Base-by-base conservation (phyloP, 768 basidiomycete species). In the Chiua virens region DNA sequence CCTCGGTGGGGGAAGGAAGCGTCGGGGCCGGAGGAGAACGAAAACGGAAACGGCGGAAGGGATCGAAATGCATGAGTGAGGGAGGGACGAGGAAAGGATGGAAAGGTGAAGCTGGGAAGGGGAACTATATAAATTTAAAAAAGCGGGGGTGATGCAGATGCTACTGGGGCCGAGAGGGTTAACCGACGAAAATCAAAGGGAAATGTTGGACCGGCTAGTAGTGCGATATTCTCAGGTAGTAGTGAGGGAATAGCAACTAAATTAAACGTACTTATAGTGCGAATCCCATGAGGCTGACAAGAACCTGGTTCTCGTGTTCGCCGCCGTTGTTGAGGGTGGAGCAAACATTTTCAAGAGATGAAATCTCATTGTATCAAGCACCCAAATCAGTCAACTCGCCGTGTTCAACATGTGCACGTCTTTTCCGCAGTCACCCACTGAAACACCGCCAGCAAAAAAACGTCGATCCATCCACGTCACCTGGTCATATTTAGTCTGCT, bases 11-110 rank as follows among this genome's bases (percentile, higher is more conserved):
- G 0, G 53, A 13, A 2, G 42, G 39, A 17, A 10, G 37, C 14
- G 25, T 9, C n/a, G 50, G 36, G 15, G 15, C 28, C 3, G 40
- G 30, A 17, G 17, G 23, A 17, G 53, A 39, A 17, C 64, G 56
- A 9, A 35, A 52, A 10, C 66, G 68, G 18, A 66, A 42, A 18
- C 58, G 68, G 17, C 60, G 66, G 49, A 66, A 54, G 32, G 51
- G 54, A 18, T 56, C 50, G 20, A 68, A 6, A 3, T 9, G 1
- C 3, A n/a, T n/a, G n/a, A n/a, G n/a, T n/a, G n/a, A n/a, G n/a
- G n/a, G n/a, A n/a, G n/a, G n/a, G n/a, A n/a, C n/a, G n/a, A n/a
- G n/a, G n/a, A n/a, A n/a, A n/a, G n/a, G n/a, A n/a, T n/a, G n/a
- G n/a, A n/a, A n/a, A n/a, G n/a, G n/a, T n/a, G n/a, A n/a, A n/a